phyloP scores from a whole-genome alignment of 2,329 filamentous ascomycete genomes.

The Elsinoe ampelina region DNA sequence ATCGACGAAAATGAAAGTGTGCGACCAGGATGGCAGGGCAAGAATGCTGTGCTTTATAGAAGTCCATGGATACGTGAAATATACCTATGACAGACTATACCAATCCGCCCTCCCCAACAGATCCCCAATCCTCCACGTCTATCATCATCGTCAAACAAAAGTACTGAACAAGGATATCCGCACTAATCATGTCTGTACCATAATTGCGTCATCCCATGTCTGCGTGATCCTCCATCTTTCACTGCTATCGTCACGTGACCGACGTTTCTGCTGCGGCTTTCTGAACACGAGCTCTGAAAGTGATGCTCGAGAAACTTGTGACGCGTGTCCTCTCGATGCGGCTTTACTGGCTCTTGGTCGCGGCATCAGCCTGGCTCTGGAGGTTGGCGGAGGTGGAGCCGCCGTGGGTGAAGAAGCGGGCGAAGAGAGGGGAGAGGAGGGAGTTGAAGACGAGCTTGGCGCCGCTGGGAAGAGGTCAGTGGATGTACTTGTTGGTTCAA shows the following conservation, averaged over 20 bases:
- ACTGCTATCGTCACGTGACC: background rate
- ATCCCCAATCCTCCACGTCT: background rate
- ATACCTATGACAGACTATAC: constrained; percentile 9
- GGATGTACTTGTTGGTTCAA: too few species aligned
- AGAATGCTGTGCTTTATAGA: background rate
- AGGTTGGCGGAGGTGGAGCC: constrained; percentile 77
- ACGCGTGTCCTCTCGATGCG: constrained; percentile 21
- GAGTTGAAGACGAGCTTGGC: constrained; percentile 96
- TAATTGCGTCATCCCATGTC: constrained; percentile 5
- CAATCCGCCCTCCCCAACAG: background rate
- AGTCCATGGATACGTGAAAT: constrained; percentile 4
- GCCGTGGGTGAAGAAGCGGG: constrained; percentile 71
- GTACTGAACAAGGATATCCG: constrained; percentile 9
- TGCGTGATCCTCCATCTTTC: constrained; percentile 1
- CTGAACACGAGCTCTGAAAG: background rate
- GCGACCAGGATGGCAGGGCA: too few species aligned
- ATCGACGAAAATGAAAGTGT: too few species aligned
- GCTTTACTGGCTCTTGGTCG: constrained; percentile 29
- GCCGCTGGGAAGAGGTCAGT: constrained; percentile 50
- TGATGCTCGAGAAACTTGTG: constrained; percentile 14
- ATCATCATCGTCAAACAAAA: background rate
- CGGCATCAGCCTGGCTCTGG: constrained; percentile 75
- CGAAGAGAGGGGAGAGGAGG: constrained; percentile 81
- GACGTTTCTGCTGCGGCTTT: background rate
- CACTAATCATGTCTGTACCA: constrained; percentile 9